A percentile compares a stretch with the other conserved stretches of the same genome.
Evolutionary conservation across 2,329 filamentous ascomycete genomes (phyloP).

Genomic region (Rhinocladiella similis): DNA sequence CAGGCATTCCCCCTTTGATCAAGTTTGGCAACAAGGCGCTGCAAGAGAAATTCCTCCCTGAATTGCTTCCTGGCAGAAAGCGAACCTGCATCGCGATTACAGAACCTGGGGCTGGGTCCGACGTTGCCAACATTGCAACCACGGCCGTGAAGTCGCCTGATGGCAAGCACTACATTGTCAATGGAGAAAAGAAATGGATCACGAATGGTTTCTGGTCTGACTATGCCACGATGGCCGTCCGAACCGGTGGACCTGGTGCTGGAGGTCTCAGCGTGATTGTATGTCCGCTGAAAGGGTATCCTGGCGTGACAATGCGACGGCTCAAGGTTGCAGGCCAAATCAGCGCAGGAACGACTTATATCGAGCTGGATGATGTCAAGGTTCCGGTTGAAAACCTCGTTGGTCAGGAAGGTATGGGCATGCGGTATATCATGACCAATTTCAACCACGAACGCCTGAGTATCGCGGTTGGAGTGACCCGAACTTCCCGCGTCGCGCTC

Average conservation of each 20-base stretch:
- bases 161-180: constrained; percentile 66
- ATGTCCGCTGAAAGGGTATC: constrained; percentile 67
- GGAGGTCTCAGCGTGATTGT: constrained; percentile 66
- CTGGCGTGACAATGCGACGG: constrained; percentile 67
- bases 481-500: constrained; percentile 62
- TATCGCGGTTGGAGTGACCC: constrained; percentile 64
- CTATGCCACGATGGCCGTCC: constrained; percentile 69
- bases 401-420: constrained; percentile 67
- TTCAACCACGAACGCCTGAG: constrained; percentile 76
- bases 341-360: constrained; percentile 70
- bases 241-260: constrained; percentile 66
- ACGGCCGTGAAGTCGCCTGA: constrained; percentile 63
- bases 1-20: constrained; percentile 67
- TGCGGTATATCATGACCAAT: constrained; percentile 74
- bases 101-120: constrained; percentile 71
- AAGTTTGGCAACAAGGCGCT: constrained; percentile 65
- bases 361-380: constrained; percentile 72
- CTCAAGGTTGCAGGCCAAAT: constrained; percentile 67
- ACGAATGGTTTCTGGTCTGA: constrained; percentile 72
- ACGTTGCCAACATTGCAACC: constrained; percentile 72
- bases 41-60: constrained; percentile 67
- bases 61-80: constrained; percentile 66
- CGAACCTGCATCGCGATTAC: constrained; percentile 76
- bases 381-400: constrained; percentile 70
- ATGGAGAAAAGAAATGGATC: constrained; percentile 77